These are phyloP conservation scores for Botrytis hyacinthi DNA, from an alignment of 2,329 filamentous ascomycete genomes.

Conservation along the genomic window DNA sequence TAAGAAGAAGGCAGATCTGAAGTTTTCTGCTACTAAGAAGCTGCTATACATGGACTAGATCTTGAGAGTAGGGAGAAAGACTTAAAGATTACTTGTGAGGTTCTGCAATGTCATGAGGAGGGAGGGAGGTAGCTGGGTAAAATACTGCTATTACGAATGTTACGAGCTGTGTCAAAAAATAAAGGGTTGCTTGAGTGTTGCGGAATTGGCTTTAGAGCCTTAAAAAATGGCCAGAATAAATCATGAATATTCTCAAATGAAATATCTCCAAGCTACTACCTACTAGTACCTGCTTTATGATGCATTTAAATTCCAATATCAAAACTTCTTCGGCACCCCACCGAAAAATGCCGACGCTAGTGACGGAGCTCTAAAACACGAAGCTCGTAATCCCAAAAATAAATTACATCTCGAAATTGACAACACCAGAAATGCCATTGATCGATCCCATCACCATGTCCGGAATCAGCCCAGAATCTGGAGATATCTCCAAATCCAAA, in stretches of 20 bases:
- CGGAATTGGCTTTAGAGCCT: neutral
- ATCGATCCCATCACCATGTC: constrained; percentile 39
- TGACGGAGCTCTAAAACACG: constrained; percentile 16
- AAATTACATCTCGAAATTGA: neutral
- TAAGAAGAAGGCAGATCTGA: neutral
- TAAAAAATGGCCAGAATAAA: neutral
- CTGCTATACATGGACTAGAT: neutral
- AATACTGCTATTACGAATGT: neutral
- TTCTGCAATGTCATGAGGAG: neutral
- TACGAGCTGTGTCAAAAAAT: neutral
- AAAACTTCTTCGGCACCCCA: constrained; percentile 2
- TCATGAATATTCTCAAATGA: neutral
- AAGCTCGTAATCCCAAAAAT: neutral
- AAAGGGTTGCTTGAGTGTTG: neutral
- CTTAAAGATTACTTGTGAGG: neutral
- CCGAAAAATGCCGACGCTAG: constrained; percentile 18
- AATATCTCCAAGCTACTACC: neutral
- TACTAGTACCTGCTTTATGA: neutral
- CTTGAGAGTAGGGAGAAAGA: neutral
- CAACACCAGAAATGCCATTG: constrained; percentile 32
- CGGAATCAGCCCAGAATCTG: constrained; percentile 21
- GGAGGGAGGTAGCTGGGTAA: neutral
- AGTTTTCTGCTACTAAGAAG: neutral
- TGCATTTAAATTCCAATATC: neutral
- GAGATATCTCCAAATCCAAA: constrained; percentile 13